phyloP scores from a whole-genome alignment of 164 flowering plant genomes.

The Cinnamomum micranthum region DNA sequence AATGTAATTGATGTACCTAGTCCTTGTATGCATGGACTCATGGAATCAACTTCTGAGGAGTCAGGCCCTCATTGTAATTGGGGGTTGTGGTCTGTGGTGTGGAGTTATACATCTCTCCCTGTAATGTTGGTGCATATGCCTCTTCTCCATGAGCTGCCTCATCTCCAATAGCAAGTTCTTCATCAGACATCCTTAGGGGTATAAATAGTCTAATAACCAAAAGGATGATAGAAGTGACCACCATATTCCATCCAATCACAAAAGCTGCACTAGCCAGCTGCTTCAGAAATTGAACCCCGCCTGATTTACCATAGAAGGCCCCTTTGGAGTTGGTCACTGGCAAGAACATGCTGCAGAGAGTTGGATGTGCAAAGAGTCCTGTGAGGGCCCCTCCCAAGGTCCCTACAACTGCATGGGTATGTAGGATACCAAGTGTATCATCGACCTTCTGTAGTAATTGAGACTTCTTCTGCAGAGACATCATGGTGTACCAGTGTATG shows the following conservation, averaged over 20 bases:
- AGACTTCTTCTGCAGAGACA: slow-evolving; percentile 17
- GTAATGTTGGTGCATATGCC: slow-evolving; percentile 28
- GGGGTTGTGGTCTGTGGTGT: slow-evolving; percentile 4
- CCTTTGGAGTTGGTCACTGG: slow-evolving; percentile 21
- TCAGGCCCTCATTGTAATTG: neutral
- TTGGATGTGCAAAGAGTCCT: slow-evolving; percentile 30
- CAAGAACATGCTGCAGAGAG: slow-evolving; percentile 27
- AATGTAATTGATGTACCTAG: neutral
- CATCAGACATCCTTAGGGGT: slow-evolving; percentile 26
- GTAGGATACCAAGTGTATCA: slow-evolving; percentile 23
- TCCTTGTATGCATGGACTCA: neutral
- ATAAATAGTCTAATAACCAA: slow-evolving; percentile 13
- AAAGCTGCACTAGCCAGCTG: slow-evolving; percentile 24
- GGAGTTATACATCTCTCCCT: slow-evolving; percentile 16
- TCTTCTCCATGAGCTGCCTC: slow-evolving; percentile 38
- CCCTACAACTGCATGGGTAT: slow-evolving; percentile 34
- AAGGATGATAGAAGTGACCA: slow-evolving; percentile 22
- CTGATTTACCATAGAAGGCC: slow-evolving; percentile 18
- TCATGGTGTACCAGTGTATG: slow-evolving; percentile 35
- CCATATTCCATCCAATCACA: slow-evolving; percentile 18
- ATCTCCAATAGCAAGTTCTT: slow-evolving; percentile 26
- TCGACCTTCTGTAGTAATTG: slow-evolving; percentile 18
- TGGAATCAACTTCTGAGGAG: slow-evolving; percentile 1
- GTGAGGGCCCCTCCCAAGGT: slow-evolving; percentile 31
- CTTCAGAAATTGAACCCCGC: slow-evolving; percentile 16